Conservation (phyloP, 768 basidiomycete species). For the Pulveroboletus sp. region DNA sequence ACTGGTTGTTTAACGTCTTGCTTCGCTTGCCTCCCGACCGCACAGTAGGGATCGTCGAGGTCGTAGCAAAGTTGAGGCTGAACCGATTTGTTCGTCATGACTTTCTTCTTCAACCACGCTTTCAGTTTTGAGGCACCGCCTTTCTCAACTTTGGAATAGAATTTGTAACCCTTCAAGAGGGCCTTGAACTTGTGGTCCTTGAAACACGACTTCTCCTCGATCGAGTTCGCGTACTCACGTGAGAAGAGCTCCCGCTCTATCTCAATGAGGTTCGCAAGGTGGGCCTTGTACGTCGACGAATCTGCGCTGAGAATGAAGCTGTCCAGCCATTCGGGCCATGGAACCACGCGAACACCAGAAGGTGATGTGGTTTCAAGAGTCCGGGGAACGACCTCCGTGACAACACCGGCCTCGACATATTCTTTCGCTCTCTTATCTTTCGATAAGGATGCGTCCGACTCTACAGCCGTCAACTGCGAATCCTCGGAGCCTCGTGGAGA, state of each 20-base stretch:
- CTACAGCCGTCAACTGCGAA: conserved; percentile 54
- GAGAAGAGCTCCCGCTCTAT: conserved; percentile 33
- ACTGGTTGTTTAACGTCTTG: conserved; percentile 15
- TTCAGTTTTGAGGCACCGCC: conserved; percentile 49
- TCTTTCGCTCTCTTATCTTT: conserved; percentile 18
- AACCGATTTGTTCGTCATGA: conserved; percentile 36
- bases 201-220: conserved; percentile 22
- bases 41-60: conserved; percentile 36
- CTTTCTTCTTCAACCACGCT: conserved; percentile 61
- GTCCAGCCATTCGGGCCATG: conserved; percentile 41
- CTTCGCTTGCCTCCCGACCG: conserved; percentile 37
- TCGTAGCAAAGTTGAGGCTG: conserved; percentile 39
- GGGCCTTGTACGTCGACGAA: conserved; percentile 33
- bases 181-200: conserved; percentile 39
- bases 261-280: conserved; percentile 32
- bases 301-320: conserved; percentile 32
- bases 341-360: conserved; percentile 27
- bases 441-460: conserved; percentile 6
- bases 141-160: conserved; percentile 28
- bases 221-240: conserved; percentile 13
- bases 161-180: conserved; percentile 40
- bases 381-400: conserved; percentile 16
- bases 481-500: conserved; percentile 60
- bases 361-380: conserved; percentile 16
- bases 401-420: conserved; percentile 17